phyloP scores from a whole-genome alignment of 805 yeast species.

The Clavispora santaluciae region DNA sequence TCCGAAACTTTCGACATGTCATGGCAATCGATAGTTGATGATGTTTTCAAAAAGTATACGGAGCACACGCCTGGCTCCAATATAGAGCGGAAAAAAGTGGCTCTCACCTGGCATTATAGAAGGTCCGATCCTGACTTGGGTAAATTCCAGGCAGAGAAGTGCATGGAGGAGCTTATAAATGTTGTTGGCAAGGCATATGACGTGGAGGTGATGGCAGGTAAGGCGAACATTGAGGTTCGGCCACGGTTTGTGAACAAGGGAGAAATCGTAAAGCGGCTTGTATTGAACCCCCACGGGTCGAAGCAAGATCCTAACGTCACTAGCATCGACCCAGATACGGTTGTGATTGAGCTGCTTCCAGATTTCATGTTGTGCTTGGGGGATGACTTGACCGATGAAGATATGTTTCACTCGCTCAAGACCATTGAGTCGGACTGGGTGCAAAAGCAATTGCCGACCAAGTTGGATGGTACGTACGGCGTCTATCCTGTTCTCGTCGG shows the following conservation, averaged over 20 bases:
- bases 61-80: constrained; percentile 87
- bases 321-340: constrained; percentile 19
- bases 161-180: constrained; percentile 57
- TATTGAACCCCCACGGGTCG: constrained; percentile 57
- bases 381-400: constrained; percentile 96
- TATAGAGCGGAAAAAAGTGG: constrained; percentile 85
- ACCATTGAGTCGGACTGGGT: constrained; percentile 55
- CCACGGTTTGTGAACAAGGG: constrained; percentile 95
- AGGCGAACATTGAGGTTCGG: constrained; percentile 96
- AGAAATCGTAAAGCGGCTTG: constrained; percentile 82
- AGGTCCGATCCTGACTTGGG: constrained; percentile 94
- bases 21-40: constrained; percentile 84
- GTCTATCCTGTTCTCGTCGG: constrained; percentile 88
- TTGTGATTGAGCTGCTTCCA: constrained; percentile 49
- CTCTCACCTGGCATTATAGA: constrained; percentile 97
- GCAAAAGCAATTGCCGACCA: constrained; percentile 34
- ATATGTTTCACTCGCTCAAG: constrained; percentile 82
- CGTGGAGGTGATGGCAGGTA: constrained; percentile 94
- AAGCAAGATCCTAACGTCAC: constrained; percentile 38
- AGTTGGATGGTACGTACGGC: constrained; percentile 52
- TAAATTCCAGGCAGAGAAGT: constrained; percentile 71
- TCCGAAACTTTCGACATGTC: constrained; percentile 83
- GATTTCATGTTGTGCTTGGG: constrained; percentile 89
- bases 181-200: constrained; percentile 64
- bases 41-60: constrained; percentile 68